Evolutionary conservation across 495 filamentous ascomycete genomes (phyloP).

Genomic region (Neurospora sublineolata): DNA sequence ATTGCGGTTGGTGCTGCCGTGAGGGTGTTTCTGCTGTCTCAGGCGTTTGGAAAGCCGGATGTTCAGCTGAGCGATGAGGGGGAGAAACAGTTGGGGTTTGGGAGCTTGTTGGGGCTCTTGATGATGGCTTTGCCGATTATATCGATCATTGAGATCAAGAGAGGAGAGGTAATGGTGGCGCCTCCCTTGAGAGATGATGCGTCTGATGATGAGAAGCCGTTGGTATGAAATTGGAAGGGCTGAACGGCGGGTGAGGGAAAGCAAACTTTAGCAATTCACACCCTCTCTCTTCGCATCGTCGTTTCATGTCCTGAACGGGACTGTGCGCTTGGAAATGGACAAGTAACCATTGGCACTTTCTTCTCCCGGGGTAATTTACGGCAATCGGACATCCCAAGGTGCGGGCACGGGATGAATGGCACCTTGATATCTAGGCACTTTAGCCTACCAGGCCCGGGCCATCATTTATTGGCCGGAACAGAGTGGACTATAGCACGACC

Average conservation of each 20-base stretch:
- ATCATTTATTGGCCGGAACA: background rate
- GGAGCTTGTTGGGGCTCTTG: conserved; percentile 42
- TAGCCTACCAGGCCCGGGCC: background rate
- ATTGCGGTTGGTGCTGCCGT: conserved; percentile 39
- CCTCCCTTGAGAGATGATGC: conserved; percentile 22
- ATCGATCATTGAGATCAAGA: conserved; percentile 41
- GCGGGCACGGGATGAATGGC: background rate
- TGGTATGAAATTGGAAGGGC: background rate
- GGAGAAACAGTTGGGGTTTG: conserved; percentile 48
- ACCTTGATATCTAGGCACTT: background rate
- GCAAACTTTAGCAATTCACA: background rate
- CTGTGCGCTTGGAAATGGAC: background rate
- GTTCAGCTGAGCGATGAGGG: conserved; percentile 32
- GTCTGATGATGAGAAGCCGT: conserved; percentile 15
- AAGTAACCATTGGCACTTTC: fast-evolving
- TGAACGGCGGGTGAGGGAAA: background rate
- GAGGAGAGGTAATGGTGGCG: conserved; percentile 39
- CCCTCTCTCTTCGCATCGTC: background rate
- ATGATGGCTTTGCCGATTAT: conserved; percentile 44
- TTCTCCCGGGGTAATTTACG: background rate
- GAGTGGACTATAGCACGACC: background rate
- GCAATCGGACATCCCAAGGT: background rate
- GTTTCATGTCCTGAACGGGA: background rate
- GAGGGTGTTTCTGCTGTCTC: conserved; percentile 36
- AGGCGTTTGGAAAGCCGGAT: conserved; percentile 38